Conservation (phyloP, 2,329 filamentous ascomycete species). For the Fusarium buharicum region DNA sequence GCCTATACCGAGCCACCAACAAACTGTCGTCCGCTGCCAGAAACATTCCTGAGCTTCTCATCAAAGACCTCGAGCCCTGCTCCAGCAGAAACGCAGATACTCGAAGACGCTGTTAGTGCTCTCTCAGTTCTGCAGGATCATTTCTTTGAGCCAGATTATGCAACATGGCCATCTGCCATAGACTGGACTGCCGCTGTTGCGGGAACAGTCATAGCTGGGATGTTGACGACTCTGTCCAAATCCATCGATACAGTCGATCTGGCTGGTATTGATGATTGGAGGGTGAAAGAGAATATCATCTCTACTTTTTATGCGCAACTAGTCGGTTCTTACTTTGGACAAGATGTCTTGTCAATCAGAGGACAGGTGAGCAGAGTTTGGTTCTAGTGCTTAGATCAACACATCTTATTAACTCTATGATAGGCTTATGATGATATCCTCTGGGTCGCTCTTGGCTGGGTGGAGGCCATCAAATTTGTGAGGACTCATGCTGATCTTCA, state of each 20-base stretch:
- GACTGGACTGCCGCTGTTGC: slow-evolving; percentile 94
- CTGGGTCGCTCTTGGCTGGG: slow-evolving; percentile 93
- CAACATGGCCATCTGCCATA: slow-evolving; percentile 85
- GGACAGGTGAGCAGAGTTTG: slow-evolving; percentile 56
- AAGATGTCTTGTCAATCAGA: slow-evolving; percentile 79
- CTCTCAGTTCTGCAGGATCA: slow-evolving; percentile 79
- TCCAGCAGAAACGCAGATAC: slow-evolving; percentile 42
- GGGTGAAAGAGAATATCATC: slow-evolving; percentile 78
- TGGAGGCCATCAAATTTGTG: slow-evolving; percentile 83
- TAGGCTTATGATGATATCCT: slow-evolving; percentile 93
- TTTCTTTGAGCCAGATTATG: slow-evolving; percentile 81
- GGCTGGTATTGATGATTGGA: slow-evolving; percentile 53
- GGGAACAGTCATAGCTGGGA: slow-evolving; percentile 80
- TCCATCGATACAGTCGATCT: slow-evolving; percentile 58
- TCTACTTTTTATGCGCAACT: slow-evolving; percentile 83
- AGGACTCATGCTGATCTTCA: slow-evolving; percentile 73
- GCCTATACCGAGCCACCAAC: slow-evolving; percentile 33
- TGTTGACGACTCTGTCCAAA: slow-evolving; percentile 75
- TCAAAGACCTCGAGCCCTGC: slow-evolving; percentile 8
- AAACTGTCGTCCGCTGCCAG: slow-evolving; percentile 36
- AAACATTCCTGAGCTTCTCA: slow-evolving; percentile 37
- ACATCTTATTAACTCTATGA: background rate
- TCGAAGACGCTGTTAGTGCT: slow-evolving; percentile 68
- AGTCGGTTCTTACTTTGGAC: slow-evolving; percentile 84
- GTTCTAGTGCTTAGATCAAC: no score